A percentile compares a stretch with the other conserved stretches of the same genome.
Conservation (phyloP, 2,329 filamentous ascomycete genomes). For the Botrytis cinerea region DNA sequence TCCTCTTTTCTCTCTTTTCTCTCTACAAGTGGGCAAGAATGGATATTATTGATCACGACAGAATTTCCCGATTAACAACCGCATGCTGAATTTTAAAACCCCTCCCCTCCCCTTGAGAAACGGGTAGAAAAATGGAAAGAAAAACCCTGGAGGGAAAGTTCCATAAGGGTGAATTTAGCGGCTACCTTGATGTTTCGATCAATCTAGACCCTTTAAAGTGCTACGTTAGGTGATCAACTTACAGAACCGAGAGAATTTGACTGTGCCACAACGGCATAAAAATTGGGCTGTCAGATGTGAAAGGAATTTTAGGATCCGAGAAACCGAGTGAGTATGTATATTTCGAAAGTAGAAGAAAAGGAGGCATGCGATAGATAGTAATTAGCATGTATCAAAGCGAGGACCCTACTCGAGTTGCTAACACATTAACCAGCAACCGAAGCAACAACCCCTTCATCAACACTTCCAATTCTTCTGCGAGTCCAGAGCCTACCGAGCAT, state of each 20-base stretch:
- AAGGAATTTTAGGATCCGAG: not conserved
- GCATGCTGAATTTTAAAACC: not conserved
- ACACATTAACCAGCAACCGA: not conserved
- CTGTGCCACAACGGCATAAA: not conserved
- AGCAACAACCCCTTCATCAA: not conserved
- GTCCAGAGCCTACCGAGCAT: not conserved
- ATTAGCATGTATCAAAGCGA: not conserved
- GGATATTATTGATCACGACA: not conserved
- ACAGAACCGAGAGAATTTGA: not conserved
- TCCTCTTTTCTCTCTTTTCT: not conserved
- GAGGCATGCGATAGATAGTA: not conserved
- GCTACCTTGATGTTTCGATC: slow-evolving; percentile 8
- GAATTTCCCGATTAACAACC: not conserved
- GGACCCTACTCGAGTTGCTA: not conserved
- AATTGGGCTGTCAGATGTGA: not conserved
- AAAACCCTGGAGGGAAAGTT: not conserved
- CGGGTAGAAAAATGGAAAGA: not conserved
- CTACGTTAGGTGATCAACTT: not conserved
- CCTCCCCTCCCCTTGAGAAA: not conserved
- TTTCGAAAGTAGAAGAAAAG: not conserved
- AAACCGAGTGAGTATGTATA: not conserved
- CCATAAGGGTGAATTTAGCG: slow-evolving; percentile 5
- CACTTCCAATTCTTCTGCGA: not conserved
- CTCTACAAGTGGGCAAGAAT: not conserved
- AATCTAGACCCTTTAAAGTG: slow-evolving; percentile 1